phyloP scores from a whole-genome alignment of 1,284 basidiomycete genomes.

The Pseudozyma hubeiensis region DNA sequence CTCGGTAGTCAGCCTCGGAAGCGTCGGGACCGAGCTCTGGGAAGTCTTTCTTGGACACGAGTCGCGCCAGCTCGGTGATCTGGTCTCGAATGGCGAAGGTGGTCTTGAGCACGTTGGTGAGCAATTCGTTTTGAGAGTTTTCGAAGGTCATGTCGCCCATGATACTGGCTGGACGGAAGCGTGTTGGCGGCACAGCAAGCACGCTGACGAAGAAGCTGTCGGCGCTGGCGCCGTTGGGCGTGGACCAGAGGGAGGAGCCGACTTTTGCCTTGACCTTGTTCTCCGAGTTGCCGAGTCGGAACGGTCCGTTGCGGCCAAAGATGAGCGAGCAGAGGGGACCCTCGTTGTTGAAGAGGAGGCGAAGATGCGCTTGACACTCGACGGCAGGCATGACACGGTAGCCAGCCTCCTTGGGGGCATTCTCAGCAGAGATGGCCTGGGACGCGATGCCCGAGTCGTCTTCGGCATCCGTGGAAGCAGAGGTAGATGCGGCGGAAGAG shows the following conservation, averaged over 20 bases:
- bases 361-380: constrained; percentile 93
- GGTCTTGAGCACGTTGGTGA: constrained; percentile 84
- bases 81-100: constrained; percentile 71
- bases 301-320: constrained; percentile 91
- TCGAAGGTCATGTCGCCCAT: constrained; percentile 95
- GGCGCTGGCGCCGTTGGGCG: constrained; percentile 75
- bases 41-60: constrained; percentile 74
- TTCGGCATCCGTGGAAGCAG: constrained; percentile 20
- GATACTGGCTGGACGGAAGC: constrained; percentile 92
- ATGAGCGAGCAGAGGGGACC: constrained; percentile 82
- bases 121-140: constrained; percentile 95
- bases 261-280: constrained; percentile 38
- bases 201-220: constrained; percentile 99
- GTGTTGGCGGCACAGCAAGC: constrained; percentile 89
- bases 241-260: constrained; percentile 33
- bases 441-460: constrained; percentile 31
- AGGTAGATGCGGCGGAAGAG: constrained; percentile 21
- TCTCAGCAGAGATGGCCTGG: constrained; percentile 50
- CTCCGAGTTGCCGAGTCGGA: constrained; percentile 69
- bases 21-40: constrained; percentile 58
- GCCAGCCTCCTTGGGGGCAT: constrained; percentile 55
- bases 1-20: constrained; percentile 71
- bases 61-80: constrained; percentile 77
- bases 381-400: constrained; percentile 84
- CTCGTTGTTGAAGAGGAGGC: constrained; percentile 88